Percentiles rank a stretch among this genome's conserved stretches.
Conservation (phyloP, 2,329 filamentous ascomycete species). For the Fusarium virguliforme region DNA sequence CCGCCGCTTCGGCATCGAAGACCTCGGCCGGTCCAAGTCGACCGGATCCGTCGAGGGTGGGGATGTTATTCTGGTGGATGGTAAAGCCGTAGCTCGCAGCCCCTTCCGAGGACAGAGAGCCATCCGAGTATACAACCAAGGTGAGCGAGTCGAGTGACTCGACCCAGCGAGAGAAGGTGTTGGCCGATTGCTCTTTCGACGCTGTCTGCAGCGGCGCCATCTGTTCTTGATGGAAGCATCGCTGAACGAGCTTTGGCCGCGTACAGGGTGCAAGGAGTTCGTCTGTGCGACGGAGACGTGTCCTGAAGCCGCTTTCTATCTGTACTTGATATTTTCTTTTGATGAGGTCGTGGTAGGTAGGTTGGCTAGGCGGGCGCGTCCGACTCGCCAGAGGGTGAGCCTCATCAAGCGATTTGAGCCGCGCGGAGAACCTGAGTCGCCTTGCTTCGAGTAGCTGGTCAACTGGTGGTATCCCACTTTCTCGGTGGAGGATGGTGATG, state of each 20-base stretch:
- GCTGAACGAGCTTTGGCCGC: slow-evolving; percentile 15
- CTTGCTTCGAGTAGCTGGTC: slow-evolving; percentile 25
- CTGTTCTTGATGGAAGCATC: background rate
- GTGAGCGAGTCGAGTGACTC: background rate
- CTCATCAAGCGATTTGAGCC: slow-evolving; percentile 5
- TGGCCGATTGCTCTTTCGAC: background rate
- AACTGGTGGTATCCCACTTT: slow-evolving; percentile 18
- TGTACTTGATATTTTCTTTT: slow-evolving; percentile 27
- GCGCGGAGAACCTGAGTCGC: slow-evolving; percentile 26
- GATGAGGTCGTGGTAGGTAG: slow-evolving; percentile 1
- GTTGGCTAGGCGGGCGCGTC: slow-evolving; percentile 13
- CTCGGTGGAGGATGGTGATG: slow-evolving; percentile 22
- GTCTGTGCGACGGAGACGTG: slow-evolving; percentile 24
- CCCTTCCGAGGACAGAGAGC: slow-evolving; percentile 21
- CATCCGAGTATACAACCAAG: slow-evolving; percentile 33
- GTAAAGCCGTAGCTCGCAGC: slow-evolving; percentile 29
- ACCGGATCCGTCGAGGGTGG: slow-evolving; percentile 16
- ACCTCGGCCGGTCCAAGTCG: slow-evolving; percentile 32
- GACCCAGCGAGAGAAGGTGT: background rate
- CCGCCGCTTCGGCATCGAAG: slow-evolving; percentile 34
- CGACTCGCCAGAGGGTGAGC: slow-evolving; percentile 37
- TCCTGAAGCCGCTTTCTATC: background rate
- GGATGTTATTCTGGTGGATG: slow-evolving; percentile 20
- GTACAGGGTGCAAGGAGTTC: slow-evolving; percentile 20
- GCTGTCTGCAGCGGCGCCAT: background rate